These are phyloP conservation scores for Coniochaeta ligniaria DNA, from an alignment of 2,329 filamentous ascomycete species.

Conservation along the genomic window DNA sequence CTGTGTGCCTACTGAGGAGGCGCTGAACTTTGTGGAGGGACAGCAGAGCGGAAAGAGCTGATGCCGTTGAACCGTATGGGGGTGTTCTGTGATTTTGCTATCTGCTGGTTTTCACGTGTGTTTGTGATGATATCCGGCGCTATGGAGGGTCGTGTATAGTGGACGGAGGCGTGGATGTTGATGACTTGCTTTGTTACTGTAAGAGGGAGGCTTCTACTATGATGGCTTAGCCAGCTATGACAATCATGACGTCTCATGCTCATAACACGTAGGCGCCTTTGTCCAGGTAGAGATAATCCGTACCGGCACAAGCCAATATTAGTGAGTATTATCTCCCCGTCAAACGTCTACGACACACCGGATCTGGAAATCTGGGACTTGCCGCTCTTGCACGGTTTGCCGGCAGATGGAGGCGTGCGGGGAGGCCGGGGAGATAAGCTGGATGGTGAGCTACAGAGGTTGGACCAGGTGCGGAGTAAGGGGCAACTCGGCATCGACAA, in stretches of 20 bases:
- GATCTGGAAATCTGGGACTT: not conserved
- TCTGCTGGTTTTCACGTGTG: not conserved
- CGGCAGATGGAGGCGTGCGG: not conserved
- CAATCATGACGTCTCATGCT: too few relatives aligned
- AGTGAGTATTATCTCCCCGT: too few relatives aligned
- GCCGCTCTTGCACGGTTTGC: not conserved
- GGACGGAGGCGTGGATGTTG: not conserved
- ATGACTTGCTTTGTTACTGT: not conserved
- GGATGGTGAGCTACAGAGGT: not conserved
- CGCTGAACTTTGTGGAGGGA: conserved; percentile 89
- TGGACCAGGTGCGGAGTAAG: conserved; percentile 1
- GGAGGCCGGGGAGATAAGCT: not conserved
- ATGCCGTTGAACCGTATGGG: not conserved
- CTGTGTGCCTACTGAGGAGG: conserved; percentile 80
- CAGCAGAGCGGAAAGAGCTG: conserved; percentile 36
- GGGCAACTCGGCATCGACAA: conserved; percentile 1
- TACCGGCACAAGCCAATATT: too few relatives aligned
- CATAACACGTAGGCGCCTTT: not conserved
- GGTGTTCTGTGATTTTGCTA: not conserved
- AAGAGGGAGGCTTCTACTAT: not conserved
- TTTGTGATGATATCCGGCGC: not conserved
- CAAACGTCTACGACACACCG: not conserved
- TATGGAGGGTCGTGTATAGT: not conserved
- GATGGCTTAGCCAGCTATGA: not conserved
- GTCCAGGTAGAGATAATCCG: not conserved